Conservation (phyloP, 768 basidiomycete genomes). For the Panaeolus papilionaceus region DNA sequence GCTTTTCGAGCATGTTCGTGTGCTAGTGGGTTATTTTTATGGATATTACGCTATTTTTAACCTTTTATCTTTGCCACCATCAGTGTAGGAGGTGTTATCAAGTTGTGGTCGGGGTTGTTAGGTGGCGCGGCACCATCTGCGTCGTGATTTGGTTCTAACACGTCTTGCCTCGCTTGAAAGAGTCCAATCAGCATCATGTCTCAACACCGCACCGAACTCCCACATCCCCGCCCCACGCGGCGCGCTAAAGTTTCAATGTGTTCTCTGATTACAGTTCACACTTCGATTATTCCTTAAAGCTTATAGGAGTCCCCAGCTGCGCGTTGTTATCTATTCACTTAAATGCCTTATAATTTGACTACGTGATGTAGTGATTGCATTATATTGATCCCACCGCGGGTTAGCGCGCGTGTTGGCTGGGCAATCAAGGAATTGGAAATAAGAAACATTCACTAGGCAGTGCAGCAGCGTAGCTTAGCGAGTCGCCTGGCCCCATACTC, state of each 20-base stretch:
- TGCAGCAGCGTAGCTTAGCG: background rate
- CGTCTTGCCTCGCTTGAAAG: constrained; percentile 2
- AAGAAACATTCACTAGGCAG: background rate
- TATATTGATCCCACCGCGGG: constrained; percentile 6
- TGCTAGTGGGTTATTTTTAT: background rate
- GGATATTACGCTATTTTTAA: background rate
- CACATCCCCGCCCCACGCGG: constrained; percentile 12
- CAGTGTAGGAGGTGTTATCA: background rate
- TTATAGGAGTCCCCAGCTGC: background rate
- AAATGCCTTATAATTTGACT: background rate
- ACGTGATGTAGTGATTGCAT: background rate
- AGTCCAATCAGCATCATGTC: background rate
- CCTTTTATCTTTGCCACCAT: background rate
- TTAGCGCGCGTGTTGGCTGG: constrained; percentile 14
- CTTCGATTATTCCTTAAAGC: constrained; percentile 1
- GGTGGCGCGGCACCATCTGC: background rate
- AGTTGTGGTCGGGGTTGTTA: background rate
- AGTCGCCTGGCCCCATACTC: background rate
- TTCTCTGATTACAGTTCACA: background rate
- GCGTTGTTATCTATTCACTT: background rate
- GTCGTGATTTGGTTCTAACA: background rate
- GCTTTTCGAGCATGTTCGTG: background rate
- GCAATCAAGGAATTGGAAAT: constrained; percentile 1
- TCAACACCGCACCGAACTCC: constrained; percentile 5
- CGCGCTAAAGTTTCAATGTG: background rate